These are phyloP conservation scores for Penicillium pancosmium DNA, from an alignment of 495 filamentous ascomycete genomes.

Conservation along the genomic window DNA sequence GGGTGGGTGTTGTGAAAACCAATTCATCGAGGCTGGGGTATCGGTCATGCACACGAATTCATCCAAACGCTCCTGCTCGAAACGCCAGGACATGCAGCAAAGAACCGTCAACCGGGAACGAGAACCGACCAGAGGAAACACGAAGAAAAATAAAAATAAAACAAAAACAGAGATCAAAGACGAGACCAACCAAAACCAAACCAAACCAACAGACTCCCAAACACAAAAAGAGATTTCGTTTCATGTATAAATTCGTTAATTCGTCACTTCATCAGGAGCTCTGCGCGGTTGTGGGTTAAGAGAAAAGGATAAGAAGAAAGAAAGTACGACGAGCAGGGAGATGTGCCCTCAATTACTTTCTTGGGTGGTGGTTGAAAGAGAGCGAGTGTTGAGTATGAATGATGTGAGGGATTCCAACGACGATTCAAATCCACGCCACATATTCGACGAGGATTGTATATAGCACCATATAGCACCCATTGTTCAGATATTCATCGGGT, in stretches of 20 bases:
- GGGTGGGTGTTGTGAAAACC: conserved; percentile 24
- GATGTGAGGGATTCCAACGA: not conserved
- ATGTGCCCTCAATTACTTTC: not conserved
- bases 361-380: conserved; percentile 8
- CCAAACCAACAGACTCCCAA: conserved; percentile 20
- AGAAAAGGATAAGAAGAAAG: conserved; percentile 13
- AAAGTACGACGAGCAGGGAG: not conserved
- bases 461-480: not conserved
- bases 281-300: conserved; percentile 8
- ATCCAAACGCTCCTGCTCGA: conserved; percentile 30
- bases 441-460: not conserved
- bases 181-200: not conserved
- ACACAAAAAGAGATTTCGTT: conserved; percentile 18
- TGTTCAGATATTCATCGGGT: not conserved
- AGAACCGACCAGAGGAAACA: conserved; percentile 17
- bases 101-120: conserved; percentile 21
- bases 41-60: conserved; percentile 41
- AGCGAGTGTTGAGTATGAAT: conserved; percentile 6
- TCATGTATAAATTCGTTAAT: conserved; percentile 47
- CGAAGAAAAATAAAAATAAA: conserved; percentile 23
- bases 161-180: conserved; percentile 20
- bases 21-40: conserved; percentile 46
- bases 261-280: conserved; percentile 46
- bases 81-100: conserved; percentile 44
- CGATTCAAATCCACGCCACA: not conserved